phyloP scores from a whole-genome alignment of 345 rosid species.

The Eucalyptus fibrosa region DNA sequence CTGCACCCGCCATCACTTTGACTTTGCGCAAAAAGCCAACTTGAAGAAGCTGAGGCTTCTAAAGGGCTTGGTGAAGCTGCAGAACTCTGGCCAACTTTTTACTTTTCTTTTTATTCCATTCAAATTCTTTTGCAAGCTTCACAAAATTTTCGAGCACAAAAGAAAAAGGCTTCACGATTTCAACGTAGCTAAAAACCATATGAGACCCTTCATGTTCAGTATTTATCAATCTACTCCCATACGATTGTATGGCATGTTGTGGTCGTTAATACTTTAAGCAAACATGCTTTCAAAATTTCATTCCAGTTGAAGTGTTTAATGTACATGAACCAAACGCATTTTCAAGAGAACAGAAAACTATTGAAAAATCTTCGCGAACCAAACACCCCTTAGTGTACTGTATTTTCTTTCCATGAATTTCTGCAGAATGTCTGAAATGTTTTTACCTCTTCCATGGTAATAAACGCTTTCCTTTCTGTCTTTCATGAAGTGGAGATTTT shows the following conservation, averaged over 20 bases:
- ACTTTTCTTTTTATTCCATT: background rate
- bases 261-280: background rate
- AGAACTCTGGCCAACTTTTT: background rate
- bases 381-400: background rate
- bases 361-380: background rate
- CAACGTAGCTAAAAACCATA: background rate
- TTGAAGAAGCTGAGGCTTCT: background rate
- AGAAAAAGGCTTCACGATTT: background rate
- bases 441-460: background rate
- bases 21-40: background rate
- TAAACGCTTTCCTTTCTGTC: background rate
- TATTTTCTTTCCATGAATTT: background rate
- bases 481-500: background rate
- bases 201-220: background rate
- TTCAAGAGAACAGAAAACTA: background rate
- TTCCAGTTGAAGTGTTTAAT: background rate
- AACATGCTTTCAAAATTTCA: background rate
- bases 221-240: background rate
- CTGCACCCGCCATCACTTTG: background rate
- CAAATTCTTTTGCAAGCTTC: background rate
- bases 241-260: background rate
- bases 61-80: background rate
- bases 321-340: background rate
- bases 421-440: background rate
- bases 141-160: background rate